These are phyloP conservation scores for Citrullus colocynthis DNA, from an alignment of 306 rosid species.

Conservation along the genomic window DNA sequence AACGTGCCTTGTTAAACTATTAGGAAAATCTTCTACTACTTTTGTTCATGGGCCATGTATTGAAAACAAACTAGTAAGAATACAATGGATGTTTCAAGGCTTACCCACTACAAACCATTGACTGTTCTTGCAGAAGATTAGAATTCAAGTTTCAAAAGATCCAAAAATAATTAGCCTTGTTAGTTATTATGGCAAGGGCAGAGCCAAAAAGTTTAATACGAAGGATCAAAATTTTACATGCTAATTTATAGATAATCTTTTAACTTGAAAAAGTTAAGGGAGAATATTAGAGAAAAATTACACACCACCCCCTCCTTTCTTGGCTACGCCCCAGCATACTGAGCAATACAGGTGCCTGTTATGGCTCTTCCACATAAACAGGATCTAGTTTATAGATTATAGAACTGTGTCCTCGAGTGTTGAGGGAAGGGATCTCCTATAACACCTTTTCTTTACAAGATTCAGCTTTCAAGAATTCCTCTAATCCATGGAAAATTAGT, in stretches of 20 bases:
- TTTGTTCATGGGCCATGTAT: neutral
- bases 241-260: neutral
- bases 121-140: neutral
- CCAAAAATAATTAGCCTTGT: neutral
- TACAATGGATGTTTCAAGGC: neutral
- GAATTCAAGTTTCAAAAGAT: neutral
- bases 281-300: neutral
- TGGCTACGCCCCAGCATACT: neutral
- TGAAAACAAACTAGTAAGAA: neutral
- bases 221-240: neutral
- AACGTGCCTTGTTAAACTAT: neutral
- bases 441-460: slow-evolving; percentile 29
- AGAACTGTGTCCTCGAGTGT: neutral
- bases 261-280: neutral
- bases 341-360: neutral
- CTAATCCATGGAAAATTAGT: slow-evolving; percentile 37
- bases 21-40: neutral
- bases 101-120: neutral
- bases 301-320: neutral
- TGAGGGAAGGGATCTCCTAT: slow-evolving; percentile 1
- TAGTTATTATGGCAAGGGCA: neutral
- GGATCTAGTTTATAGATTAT: neutral
- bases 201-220: neutral
- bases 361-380: neutral
- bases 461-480: slow-evolving; percentile 41